Conservation (phyloP, 2,329 filamentous ascomycete genomes). For the Neopestalotiopsis sp. region DNA sequence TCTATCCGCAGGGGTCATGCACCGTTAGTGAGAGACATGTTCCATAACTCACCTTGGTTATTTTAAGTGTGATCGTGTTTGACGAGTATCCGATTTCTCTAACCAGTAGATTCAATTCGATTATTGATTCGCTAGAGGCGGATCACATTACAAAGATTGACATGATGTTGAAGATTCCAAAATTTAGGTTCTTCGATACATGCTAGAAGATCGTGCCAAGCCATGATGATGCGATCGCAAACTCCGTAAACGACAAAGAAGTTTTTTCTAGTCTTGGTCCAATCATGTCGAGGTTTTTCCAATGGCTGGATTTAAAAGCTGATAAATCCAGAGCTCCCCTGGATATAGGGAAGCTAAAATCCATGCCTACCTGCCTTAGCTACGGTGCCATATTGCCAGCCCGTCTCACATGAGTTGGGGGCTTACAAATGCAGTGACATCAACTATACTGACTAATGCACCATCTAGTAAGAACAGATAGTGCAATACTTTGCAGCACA, state of each 20-base stretch:
- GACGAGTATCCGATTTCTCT: neutral
- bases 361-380: neutral
- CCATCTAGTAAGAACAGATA: neutral
- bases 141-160: neutral
- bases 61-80: neutral
- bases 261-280: neutral
- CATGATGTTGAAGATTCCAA: neutral
- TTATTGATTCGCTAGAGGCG: neutral
- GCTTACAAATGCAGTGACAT: slow-evolving; percentile 6
- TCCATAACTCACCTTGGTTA: neutral
- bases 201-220: neutral
- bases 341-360: neutral
- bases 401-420: neutral
- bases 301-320: slow-evolving; percentile 9
- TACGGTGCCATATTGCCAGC: neutral
- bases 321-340: slow-evolving; percentile 8
- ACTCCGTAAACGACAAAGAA: neutral
- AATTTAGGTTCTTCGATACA: neutral
- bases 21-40: neutral
- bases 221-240: slow-evolving; percentile 10
- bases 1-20: neutral
- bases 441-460: slow-evolving; percentile 1
- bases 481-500: neutral
- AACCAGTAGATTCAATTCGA: neutral
- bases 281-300: neutral